Evolutionary conservation across 2,329 filamentous ascomycete species (phyloP).

Genomic region (Xylaria sp.): DNA sequence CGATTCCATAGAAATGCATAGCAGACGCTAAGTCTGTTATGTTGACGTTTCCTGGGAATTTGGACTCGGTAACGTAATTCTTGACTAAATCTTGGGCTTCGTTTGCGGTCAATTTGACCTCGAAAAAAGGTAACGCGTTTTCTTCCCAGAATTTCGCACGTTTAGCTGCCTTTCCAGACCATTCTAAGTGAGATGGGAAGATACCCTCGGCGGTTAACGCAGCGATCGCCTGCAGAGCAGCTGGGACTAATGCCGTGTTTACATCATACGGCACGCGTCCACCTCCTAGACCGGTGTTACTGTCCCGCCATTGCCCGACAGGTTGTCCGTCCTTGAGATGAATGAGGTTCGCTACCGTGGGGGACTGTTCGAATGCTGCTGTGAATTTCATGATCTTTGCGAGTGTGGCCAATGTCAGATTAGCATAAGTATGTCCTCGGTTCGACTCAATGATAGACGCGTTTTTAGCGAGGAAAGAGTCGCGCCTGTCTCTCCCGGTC

Average conservation of each 20-base stretch:
- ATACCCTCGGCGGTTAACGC: slow-evolving; percentile 55
- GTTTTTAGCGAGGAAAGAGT: slow-evolving; percentile 47
- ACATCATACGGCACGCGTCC: slow-evolving; percentile 70
- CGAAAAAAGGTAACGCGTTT: slow-evolving; percentile 62
- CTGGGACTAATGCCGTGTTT: slow-evolving; percentile 66
- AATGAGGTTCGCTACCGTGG: slow-evolving; percentile 60
- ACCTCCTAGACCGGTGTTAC: slow-evolving; percentile 62
- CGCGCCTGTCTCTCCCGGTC: slow-evolving; percentile 46
- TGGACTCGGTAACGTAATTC: slow-evolving; percentile 51
- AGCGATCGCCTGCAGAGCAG: slow-evolving; percentile 63
- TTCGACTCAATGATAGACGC: slow-evolving; percentile 58
- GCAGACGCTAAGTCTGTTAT: slow-evolving; percentile 48
- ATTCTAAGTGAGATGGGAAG: slow-evolving; percentile 55
- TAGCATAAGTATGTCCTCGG: slow-evolving; percentile 56
- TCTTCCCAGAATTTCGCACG: slow-evolving; percentile 68
- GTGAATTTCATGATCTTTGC: slow-evolving; percentile 64
- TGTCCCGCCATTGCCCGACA: slow-evolving; percentile 69
- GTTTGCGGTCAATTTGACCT: slow-evolving; percentile 49
- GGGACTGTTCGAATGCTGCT: slow-evolving; percentile 58
- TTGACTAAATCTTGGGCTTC: slow-evolving; percentile 54
- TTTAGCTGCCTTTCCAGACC: slow-evolving; percentile 51
- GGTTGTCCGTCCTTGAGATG: slow-evolving; percentile 58
- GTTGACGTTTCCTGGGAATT: slow-evolving; percentile 53
- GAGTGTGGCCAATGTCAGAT: slow-evolving; percentile 58
- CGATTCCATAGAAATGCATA: slow-evolving; percentile 60